Evolutionary conservation across 345 rosid genomes (phyloP).

Genomic region (Salix koriyanagi): DNA sequence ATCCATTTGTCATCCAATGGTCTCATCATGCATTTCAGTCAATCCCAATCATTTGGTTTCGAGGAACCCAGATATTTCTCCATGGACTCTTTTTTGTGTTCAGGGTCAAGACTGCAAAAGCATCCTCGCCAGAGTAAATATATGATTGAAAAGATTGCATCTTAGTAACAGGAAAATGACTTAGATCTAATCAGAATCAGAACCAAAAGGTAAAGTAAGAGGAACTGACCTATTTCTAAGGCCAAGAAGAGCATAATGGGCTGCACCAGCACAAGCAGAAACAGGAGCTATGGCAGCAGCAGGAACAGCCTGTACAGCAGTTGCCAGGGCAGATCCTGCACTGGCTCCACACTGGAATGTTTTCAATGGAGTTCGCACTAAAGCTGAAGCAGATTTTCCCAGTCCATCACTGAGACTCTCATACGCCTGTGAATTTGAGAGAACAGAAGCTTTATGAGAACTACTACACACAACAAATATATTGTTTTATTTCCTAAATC

Average conservation of each 20-base stretch:
- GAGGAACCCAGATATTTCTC: constrained; percentile 86
- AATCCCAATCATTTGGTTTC: constrained; percentile 33
- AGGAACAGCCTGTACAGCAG: constrained; percentile 79
- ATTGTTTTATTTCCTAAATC: too few species aligned
- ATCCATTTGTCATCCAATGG: not conserved
- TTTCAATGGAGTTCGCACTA: constrained; percentile 74
- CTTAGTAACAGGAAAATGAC: not conserved
- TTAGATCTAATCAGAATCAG: not conserved
- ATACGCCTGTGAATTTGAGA: constrained; percentile 54
- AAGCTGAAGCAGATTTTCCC: constrained; percentile 86
- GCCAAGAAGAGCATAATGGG: constrained; percentile 81
- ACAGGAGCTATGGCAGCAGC: constrained; percentile 91
- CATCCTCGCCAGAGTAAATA: constrained; percentile 16
- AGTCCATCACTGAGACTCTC: constrained; percentile 80
- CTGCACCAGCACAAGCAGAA: constrained; percentile 79
- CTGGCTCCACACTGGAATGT: constrained; percentile 79
- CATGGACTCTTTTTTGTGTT: constrained; percentile 88
- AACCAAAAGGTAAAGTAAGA: not conserved
- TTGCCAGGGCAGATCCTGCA: constrained; percentile 78
- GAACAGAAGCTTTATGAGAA: constrained; percentile 3
- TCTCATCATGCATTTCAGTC: constrained; percentile 1
- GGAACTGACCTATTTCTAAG: constrained; percentile 71
- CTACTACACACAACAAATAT: too few species aligned
- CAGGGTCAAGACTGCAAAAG: constrained; percentile 85
- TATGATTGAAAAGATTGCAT: not conserved